phyloP scores from a whole-genome alignment of 768 basidiomycete species.

The Suillus subaureus region DNA sequence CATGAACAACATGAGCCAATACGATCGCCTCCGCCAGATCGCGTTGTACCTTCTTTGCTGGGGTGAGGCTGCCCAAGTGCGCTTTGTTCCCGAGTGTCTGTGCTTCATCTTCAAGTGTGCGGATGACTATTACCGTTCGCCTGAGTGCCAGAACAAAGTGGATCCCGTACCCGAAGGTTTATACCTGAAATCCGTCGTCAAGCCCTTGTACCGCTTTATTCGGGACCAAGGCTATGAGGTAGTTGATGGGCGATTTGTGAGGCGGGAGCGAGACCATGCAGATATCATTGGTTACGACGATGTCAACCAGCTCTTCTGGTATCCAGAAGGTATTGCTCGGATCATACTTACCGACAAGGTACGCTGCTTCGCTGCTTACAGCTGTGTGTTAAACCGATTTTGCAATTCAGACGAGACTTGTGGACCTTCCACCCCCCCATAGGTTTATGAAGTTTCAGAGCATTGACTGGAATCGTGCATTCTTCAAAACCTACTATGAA shows the following conservation, averaged over 20 bases:
- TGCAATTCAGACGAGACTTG: conserved; percentile 70
- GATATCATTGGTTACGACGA: conserved; percentile 98
- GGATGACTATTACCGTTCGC: conserved; percentile 97
- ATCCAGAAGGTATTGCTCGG: conserved; percentile 95
- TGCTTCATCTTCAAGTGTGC: conserved; percentile 99
- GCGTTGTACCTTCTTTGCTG: conserved; percentile 94
- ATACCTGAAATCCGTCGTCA: conserved; percentile 89
- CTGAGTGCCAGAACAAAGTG: conserved; percentile 93
- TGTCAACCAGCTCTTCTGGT: conserved; percentile 99
- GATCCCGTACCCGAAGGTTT: conserved; percentile 94
- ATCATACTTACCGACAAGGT: conserved; percentile 92
- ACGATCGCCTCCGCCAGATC: conserved; percentile 95
- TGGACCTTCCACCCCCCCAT: conserved; percentile 88
- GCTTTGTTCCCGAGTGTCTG: conserved; percentile 94
- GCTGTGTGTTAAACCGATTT: conserved; percentile 5
- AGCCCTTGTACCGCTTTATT: conserved; percentile 95
- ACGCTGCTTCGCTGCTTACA: conserved; percentile 4
- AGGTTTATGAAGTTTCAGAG: conserved; percentile 97
- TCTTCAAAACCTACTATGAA: conserved; percentile 99
- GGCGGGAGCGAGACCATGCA: conserved; percentile 91
- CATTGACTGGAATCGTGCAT: conserved; percentile 94
- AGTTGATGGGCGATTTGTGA: conserved; percentile 91
- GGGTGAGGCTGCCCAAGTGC: conserved; percentile 98
- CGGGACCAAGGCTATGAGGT: conserved; percentile 98
- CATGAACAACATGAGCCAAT: conserved; percentile 99